Evolutionary conservation across 768 basidiomycete species (phyloP), one percentile per base, ranked within the genome.

Genomic region (Agaricus bisporus): DNA sequence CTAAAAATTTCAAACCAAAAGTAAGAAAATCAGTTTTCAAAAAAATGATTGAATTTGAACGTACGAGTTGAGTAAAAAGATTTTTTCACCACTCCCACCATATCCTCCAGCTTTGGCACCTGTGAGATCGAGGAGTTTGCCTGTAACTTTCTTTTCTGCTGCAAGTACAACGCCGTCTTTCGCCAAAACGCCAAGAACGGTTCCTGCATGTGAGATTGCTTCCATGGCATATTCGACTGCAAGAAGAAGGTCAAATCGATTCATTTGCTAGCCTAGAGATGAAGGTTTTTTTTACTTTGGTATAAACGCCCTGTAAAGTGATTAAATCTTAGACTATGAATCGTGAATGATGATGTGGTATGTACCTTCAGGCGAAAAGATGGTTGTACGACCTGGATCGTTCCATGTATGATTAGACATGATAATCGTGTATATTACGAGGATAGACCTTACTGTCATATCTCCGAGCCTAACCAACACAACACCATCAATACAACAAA

Each of bases 141-240:
- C 94, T 0, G 97, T 98, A 28, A 98, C 94, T 71, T 95, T 97
- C 81, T 95, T 95, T 80, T 99, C 91, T 5, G 88, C 94, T 0
- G 91, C 94, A 2, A 95, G 77, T 8, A 95, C 91, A 15, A 95
- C 88, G 0, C 94, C 94, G 58, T 94, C 89, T 61, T 83, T 88
- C 26, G 93, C 91, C 26, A 95, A 78, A 52, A 95, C 86, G 39
- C 91, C 93, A n/a, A 95, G 81, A 42, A 95, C 93, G 39, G 92
- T 90, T 50, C 91, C 91, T 17, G 92, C 93, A 63, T 94, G 89
- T 26, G 94, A 97, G 77, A 98, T 98, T 55, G 94, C 93, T 68
- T 98, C 97, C 92, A 98, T 97, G 41, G 95, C 95, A 81, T 99
- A 99, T 75, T 99, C 95, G 75, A 98, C 95, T 95, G 58, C 22